phyloP scores from a whole-genome alignment of 169 alveolate species.

The Plasmodium falciparum region DNA sequence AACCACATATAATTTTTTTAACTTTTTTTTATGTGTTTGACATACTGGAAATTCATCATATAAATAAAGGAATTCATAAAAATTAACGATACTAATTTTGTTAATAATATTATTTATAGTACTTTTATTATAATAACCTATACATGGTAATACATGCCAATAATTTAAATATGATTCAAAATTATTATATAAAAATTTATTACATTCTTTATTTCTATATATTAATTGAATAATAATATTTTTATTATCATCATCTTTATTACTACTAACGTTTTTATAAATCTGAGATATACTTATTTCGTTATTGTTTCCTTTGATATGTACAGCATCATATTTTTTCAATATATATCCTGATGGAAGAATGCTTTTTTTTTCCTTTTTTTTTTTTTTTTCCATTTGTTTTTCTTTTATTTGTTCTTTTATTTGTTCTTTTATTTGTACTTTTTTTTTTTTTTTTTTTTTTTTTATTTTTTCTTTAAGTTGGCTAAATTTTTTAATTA shows the following conservation, averaged over 20 bases:
- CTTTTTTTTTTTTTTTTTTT: neutral
- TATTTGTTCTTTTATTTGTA: neutral
- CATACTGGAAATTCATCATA: conserved; percentile 34
- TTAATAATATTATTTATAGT: neutral
- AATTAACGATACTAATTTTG: conserved; percentile 13
- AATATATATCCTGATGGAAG: neutral
- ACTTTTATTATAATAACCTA: conserved; percentile 26
- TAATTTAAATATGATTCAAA: conserved; percentile 15
- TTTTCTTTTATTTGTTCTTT: too few species aligned
- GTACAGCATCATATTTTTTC: conserved; percentile 25
- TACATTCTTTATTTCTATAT: conserved; percentile 41
- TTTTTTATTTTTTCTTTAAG: conserved; percentile 23
- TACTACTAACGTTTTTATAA: conserved; percentile 7
- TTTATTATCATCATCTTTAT: conserved; percentile 4
- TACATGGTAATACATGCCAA: conserved; percentile 43
- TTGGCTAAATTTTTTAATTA: conserved; percentile 21
- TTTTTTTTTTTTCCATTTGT: neutral
- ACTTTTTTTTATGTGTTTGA: neutral
- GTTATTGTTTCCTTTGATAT: conserved; percentile 15
- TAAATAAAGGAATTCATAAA: conserved; percentile 36
- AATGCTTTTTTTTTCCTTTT: conserved; percentile 19
- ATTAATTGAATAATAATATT: conserved; percentile 36
- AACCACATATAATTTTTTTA: too few species aligned
- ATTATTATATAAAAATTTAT: conserved; percentile 34
- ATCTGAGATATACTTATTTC: conserved; percentile 9